Conservation (phyloP, 2,329 filamentous ascomycete genomes). For the Paramyrothecium roridum region DNA sequence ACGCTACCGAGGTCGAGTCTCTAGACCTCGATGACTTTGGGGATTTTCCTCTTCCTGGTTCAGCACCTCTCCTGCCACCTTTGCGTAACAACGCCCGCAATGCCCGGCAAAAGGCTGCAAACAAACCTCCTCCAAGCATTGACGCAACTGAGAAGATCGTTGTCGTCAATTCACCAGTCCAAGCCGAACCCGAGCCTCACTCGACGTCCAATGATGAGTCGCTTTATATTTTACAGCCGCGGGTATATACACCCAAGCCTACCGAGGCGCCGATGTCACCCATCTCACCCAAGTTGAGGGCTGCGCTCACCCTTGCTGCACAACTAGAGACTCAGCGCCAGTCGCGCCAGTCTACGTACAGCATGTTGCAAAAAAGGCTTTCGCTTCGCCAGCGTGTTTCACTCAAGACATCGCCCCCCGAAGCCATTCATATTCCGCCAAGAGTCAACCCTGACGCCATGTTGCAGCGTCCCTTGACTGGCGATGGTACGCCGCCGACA, state of each 20-base stretch:
- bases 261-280: slow-evolving; percentile 47
- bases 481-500: slow-evolving; percentile 27
- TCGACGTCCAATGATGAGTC: slow-evolving; percentile 27
- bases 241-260: slow-evolving; percentile 53
- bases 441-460: slow-evolving; percentile 16
- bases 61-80: slow-evolving; percentile 18
- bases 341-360: background rate
- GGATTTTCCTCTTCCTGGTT: slow-evolving; percentile 21
- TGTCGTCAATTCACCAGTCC: background rate
- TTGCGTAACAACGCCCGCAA: background rate
- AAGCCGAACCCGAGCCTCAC: background rate
- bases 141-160: slow-evolving; percentile 1
- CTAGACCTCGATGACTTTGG: slow-evolving; percentile 18
- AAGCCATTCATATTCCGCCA: slow-evolving; percentile 52
- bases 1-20: slow-evolving; percentile 7
- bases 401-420: slow-evolving; percentile 47
- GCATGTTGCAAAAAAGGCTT: slow-evolving; percentile 30
- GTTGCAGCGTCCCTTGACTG: slow-evolving; percentile 23
- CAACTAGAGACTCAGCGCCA: background rate
- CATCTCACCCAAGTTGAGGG: slow-evolving; percentile 12
- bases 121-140: background rate
- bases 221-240: slow-evolving; percentile 53
- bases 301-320: background rate
- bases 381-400: slow-evolving; percentile 55
- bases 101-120: background rate